Conservation (phyloP, 2,329 filamentous ascomycete species). For the Alternaria sp. region DNA sequence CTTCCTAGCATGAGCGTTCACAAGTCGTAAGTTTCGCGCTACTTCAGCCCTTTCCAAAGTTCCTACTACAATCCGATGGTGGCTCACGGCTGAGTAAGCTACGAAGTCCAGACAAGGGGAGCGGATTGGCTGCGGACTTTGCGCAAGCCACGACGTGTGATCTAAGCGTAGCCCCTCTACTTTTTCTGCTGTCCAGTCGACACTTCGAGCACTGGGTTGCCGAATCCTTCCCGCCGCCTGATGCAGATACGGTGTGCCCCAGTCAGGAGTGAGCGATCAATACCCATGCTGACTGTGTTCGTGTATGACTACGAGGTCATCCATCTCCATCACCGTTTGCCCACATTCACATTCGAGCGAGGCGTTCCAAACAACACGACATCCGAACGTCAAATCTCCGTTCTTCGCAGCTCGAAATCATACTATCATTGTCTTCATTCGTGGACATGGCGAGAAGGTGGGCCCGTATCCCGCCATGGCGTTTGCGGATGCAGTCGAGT, state of each 20-base stretch:
- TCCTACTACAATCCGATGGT: background rate
- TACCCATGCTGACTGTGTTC: background rate
- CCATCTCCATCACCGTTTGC: background rate
- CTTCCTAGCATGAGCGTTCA: background rate
- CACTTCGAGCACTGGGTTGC: background rate
- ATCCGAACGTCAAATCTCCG: slow-evolving; percentile 4
- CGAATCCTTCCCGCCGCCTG: background rate
- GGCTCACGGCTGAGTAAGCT: background rate
- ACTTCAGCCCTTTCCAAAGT: background rate
- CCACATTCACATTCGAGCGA: background rate
- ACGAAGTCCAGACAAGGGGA: too few species aligned
- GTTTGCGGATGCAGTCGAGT: background rate
- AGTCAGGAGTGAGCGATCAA: background rate
- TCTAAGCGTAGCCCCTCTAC: background rate
- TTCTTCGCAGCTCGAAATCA: background rate
- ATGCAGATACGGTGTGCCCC: background rate
- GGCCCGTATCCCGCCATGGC: background rate
- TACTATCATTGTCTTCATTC: background rate
- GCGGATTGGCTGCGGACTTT: background rate
- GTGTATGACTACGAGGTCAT: background rate
- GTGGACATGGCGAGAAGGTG: background rate
- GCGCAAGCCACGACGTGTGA: background rate
- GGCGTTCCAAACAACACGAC: background rate
- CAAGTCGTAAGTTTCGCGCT: background rate
- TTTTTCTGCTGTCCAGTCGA: background rate